Base-by-base conservation (phyloP, 2,329 filamentous ascomycete genomes). In the Mycocentrospora acerina region DNA sequence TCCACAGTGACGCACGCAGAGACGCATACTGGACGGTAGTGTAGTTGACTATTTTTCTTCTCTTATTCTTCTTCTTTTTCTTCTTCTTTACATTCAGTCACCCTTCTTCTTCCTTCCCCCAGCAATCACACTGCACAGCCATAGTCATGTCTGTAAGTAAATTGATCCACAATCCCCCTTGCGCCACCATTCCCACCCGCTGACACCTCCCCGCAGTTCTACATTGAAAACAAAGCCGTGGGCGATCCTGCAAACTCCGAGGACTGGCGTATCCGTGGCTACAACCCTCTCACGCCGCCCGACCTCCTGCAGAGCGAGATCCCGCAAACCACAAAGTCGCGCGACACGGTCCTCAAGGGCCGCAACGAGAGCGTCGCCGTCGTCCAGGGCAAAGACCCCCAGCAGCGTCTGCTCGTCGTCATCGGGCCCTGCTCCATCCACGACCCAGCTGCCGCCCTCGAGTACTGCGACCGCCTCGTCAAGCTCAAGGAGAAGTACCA, bases 391-490 rank as follows among this genome's bases (percentile, higher is more conserved):
- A 73, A 67, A 42, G 77, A 83, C 57, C 64, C 71, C 26, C 72
- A 75, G 53, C 70, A 78, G 60, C 73, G 82, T 40, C 66, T 88
- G 32, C 73, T 88, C 35, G 84, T 98, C 50, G 85, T 97, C 61
- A 83, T 97, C 49, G 93, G 93, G 1, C 93, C 93, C 17, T 98
- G 93, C 78, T 95, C 89, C 16, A 95, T 98, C 69, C 93, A 98
- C 75, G 93, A 98, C 67, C 91, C 93, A 13, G 75, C 84, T 38
- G 86, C 89, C 48, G 91, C 91, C 9, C 80, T 96, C 53, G 88
- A 91, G 64, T 98, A 98, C 82, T 95, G 90, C 77, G 83, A 90
- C 62, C 78, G 85, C 51, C 78, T 98, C 48, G 68, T 94, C 53
- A 76, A 81, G 62, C 76, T 94, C 59, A 90, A 91, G 71, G 81